Conservation (phyloP, 2,329 filamentous ascomycete species). For the Trichoderma sp. region DNA sequence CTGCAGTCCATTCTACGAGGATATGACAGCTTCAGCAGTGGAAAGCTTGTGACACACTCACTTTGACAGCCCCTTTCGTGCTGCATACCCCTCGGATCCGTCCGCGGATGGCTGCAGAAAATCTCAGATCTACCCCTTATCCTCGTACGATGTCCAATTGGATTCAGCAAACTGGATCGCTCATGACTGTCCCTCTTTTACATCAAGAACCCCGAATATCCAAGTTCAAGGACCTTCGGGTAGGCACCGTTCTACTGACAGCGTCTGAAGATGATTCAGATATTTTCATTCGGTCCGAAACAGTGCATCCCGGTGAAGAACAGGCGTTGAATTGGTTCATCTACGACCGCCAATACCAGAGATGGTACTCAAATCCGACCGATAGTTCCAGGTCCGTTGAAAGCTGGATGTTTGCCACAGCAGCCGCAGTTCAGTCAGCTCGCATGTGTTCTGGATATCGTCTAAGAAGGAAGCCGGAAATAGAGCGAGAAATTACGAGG, state of each 20-base stretch:
- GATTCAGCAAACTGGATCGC: neutral
- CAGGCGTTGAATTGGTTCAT: neutral
- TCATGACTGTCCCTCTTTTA: neutral
- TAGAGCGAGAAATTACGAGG: neutral
- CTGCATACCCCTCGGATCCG: neutral
- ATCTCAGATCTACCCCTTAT: constrained; percentile 13
- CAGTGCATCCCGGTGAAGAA: neutral
- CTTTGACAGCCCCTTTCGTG: neutral
- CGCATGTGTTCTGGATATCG: neutral
- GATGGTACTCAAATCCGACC: neutral
- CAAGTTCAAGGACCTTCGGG: neutral
- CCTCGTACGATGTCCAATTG: neutral
- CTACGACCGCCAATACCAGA: neutral
- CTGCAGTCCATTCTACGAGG: neutral
- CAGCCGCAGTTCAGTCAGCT: neutral
- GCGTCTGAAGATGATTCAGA: neutral
- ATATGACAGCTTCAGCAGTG: neutral
- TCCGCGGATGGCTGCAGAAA: constrained; percentile 10
- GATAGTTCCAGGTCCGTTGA: neutral
- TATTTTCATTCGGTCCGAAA: constrained; percentile 16
- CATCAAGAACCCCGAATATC: neutral
- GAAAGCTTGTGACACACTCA: neutral
- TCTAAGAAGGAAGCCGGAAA: neutral
- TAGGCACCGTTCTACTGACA: neutral
- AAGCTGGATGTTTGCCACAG: neutral